These are phyloP conservation scores for Chrysoporthe cubensis DNA, from an alignment of 2,329 filamentous ascomycete genomes.

Conservation along the genomic window DNA sequence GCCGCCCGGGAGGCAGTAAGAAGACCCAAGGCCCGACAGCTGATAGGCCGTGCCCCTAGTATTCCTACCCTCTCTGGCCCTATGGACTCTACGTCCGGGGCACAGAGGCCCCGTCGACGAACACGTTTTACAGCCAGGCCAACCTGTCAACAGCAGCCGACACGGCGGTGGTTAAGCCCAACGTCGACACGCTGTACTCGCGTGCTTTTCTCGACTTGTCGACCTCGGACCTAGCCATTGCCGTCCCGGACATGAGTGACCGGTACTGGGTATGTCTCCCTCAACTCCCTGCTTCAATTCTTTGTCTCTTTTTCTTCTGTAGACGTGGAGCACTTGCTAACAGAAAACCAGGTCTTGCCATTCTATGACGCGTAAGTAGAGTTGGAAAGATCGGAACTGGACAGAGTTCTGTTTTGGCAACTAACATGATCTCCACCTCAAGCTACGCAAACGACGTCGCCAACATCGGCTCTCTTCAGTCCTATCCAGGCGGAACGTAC, in stretches of 20 bases:
- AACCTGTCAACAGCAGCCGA: constrained; percentile 18
- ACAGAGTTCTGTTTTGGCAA: constrained; percentile 17
- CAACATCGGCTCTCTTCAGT: constrained; percentile 33
- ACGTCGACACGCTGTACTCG: constrained; percentile 38
- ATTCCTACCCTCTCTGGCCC: constrained; percentile 16
- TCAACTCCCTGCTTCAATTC: not conserved
- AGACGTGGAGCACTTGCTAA: not conserved
- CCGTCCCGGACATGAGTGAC: constrained; percentile 33
- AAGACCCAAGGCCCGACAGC: not conserved
- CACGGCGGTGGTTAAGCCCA: constrained; percentile 31
- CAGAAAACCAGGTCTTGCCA: constrained; percentile 23
- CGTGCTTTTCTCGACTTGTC: constrained; percentile 35
- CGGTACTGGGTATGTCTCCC: constrained; percentile 32
- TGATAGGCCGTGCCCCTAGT: not conserved
- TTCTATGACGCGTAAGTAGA: constrained; percentile 37
- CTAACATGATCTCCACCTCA: constrained; percentile 20
- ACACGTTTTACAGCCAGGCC: constrained; percentile 6
- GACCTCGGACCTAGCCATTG: constrained; percentile 32
- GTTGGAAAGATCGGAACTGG: not conserved
- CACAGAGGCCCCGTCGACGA: constrained; percentile 7
- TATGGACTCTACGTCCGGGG: constrained; percentile 8
- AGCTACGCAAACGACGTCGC: constrained; percentile 35
- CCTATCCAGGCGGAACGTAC: constrained; percentile 33
- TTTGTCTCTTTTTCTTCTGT: not conserved
- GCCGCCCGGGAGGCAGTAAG: not conserved